phyloP scores from a whole-genome alignment of 495 filamentous ascomycete species.

The Neurospora sp. region DNA sequence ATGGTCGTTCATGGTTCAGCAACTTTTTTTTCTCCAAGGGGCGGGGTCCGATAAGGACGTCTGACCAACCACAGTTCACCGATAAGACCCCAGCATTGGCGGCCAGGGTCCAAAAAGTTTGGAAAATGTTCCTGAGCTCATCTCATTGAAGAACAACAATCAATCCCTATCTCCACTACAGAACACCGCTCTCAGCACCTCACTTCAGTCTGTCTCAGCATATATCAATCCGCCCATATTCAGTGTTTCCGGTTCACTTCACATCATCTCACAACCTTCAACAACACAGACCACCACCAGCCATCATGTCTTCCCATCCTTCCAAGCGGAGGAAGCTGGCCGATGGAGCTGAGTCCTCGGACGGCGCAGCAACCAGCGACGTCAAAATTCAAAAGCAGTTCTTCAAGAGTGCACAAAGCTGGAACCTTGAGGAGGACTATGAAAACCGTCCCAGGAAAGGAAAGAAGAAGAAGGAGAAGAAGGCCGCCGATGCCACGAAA shows the following conservation, averaged over 20 bases:
- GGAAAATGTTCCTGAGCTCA: neutral
- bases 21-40: conserved; percentile 12
- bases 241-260: neutral
- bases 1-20: conserved; percentile 1
- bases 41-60: conserved; percentile 11
- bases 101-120: neutral
- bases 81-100: conserved; percentile 10
- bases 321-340: conserved; percentile 35
- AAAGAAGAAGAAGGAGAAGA: conserved; percentile 61
- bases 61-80: neutral
- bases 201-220: neutral
- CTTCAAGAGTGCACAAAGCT: conserved; percentile 42
- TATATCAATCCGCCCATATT: neutral
- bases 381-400: conserved; percentile 33
- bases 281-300: neutral
- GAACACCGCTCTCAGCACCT: neutral
- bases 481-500: conserved; percentile 23
- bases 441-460: conserved; percentile 66
- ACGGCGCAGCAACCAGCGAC: conserved; percentile 17
- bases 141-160: neutral
- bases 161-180: neutral
- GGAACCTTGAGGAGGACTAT: conserved; percentile 90
- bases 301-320: conserved; percentile 30
- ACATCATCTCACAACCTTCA: conserved; percentile 1
- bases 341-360: conserved; percentile 19